Base-by-base conservation (phyloP, 805 yeast genomes). In the Candida manassasensis region DNA sequence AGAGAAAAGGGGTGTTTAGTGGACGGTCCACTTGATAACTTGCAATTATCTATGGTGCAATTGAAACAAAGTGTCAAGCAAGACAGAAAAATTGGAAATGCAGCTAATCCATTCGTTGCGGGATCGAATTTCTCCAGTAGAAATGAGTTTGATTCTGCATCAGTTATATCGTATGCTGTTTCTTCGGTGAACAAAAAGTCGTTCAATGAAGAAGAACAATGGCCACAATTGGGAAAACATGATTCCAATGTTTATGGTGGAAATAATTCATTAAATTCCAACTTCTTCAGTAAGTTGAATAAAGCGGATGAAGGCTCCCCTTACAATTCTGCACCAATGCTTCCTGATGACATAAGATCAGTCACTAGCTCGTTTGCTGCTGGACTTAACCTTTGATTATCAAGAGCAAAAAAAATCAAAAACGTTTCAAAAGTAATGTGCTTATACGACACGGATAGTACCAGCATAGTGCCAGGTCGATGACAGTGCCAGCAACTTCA, bases 1-100 rank as follows among this genome's bases (percentile, higher is more conserved):
- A 71, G 95, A 59, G 90, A 85, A 47, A 75, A 73, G 37, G 95
- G 95, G 1, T 84, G 94, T 58, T 64, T 89, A 21, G 97, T 89
- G 18, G 96, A 89, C 56, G 97, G 97, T 8, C 78, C 86, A 2
- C 67, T 89, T 45, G 90, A 83, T 40, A 84, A 79, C 47, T 68
- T 89, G 43, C 93, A 82, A 53, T 61, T 83, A 34, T 79, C 88
- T 40, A 67, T 81, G 39, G 79, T 83, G 15, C 82, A 76, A 43
- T 64, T 63, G 40, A 49, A 49, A 22, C 36, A 39, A 16, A 29
- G 40, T 68, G 40, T 55, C 53, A 14, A 60, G 54, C 43, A 60
- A 60, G 38, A 27, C 38, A 29, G 27, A 24, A 44, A 37, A 28
- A 21, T 28, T 10, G 24, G 25, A 14, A 16, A 29, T 11, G 17